Percentiles rank a stretch among this genome's conserved stretches.
These are phyloP conservation scores for Talaromyces nanjingensis DNA, from an alignment of 495 filamentous ascomycete genomes.

Conservation along the genomic window DNA sequence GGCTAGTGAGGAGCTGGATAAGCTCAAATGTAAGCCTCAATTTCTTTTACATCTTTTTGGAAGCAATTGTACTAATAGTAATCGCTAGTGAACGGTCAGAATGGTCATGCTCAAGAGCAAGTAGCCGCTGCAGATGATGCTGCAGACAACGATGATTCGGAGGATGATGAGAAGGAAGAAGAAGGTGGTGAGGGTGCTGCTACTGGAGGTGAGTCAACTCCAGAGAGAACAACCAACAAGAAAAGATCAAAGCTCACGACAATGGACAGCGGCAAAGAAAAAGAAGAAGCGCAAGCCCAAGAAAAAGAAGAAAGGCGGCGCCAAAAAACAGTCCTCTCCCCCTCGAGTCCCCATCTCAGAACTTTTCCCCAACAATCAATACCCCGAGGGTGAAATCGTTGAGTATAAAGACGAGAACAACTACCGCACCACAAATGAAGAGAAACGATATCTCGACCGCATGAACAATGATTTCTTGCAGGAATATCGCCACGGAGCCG, in stretches of 20 bases:
- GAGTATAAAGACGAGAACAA: constrained; percentile 70
- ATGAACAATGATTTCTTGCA: constrained; percentile 77
- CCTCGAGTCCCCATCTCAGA: constrained; percentile 68
- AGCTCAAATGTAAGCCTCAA: constrained; percentile 39
- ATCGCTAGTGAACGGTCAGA: constrained; percentile 40
- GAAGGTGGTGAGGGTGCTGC: constrained; percentile 33
- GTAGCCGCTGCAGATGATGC: constrained; percentile 31
- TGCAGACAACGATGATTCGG: constrained; percentile 59
- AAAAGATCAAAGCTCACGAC: not conserved
- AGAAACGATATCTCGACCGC: constrained; percentile 79
- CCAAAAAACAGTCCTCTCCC: constrained; percentile 68
- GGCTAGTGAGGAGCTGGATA: constrained; percentile 42
- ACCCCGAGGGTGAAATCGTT: constrained; percentile 74
- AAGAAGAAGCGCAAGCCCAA: constrained; percentile 76
- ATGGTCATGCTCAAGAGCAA: constrained; percentile 34
- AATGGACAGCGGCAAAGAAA: constrained; percentile 52
- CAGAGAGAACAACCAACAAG: too few relatives aligned
- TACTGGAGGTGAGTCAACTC: constrained; percentile 30
- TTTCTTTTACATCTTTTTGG: not conserved
- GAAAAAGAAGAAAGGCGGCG: constrained; percentile 61
- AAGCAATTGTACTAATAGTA: not conserved
- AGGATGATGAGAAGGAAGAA: constrained; percentile 53
- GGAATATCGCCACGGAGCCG: constrained; percentile 82
- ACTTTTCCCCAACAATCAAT: constrained; percentile 67
- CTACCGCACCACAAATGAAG: constrained; percentile 77